Conservation (phyloP, 2,329 filamentous ascomycete genomes). For the Nothophoma quercina region DNA sequence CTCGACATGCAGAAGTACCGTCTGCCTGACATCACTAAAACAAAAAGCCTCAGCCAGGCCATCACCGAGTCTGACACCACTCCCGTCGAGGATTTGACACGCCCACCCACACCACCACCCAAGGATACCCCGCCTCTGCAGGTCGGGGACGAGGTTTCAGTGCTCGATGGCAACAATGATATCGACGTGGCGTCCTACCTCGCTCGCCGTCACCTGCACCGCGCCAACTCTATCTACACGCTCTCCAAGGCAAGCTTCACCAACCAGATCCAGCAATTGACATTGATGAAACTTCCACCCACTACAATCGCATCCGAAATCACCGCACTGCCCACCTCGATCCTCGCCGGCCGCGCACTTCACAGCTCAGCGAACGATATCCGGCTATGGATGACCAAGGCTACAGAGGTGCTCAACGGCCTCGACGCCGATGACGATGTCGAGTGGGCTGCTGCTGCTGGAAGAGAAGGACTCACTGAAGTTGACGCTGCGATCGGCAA, state of each 20-base stretch:
- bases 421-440: constrained; percentile 96
- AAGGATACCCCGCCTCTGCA: constrained; percentile 62
- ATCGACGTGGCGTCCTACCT: constrained; percentile 69
- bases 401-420: constrained; percentile 84
- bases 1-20: constrained; percentile 80
- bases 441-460: constrained; percentile 92
- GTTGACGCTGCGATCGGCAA: constrained; percentile 75
- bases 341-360: constrained; percentile 81
- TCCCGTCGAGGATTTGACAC: constrained; percentile 24
- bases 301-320: constrained; percentile 85
- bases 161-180: constrained; percentile 47
- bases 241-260: constrained; percentile 91
- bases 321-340: constrained; percentile 81
- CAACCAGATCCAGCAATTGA: constrained; percentile 90
- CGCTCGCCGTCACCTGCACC: constrained; percentile 65
- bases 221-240: constrained; percentile 87
- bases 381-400: constrained; percentile 90
- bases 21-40: constrained; percentile 74
- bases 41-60: constrained; percentile 60
- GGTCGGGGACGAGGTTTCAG: constrained; percentile 49
- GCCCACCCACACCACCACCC: constrained; percentile 50
- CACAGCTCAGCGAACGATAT: constrained; percentile 92
- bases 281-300: constrained; percentile 86
- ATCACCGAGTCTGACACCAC: constrained; percentile 28
- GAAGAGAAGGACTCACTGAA: constrained; percentile 77